phyloP scores from a whole-genome alignment of 768 basidiomycete genomes.

The Omphalotus guepiniiformis region DNA sequence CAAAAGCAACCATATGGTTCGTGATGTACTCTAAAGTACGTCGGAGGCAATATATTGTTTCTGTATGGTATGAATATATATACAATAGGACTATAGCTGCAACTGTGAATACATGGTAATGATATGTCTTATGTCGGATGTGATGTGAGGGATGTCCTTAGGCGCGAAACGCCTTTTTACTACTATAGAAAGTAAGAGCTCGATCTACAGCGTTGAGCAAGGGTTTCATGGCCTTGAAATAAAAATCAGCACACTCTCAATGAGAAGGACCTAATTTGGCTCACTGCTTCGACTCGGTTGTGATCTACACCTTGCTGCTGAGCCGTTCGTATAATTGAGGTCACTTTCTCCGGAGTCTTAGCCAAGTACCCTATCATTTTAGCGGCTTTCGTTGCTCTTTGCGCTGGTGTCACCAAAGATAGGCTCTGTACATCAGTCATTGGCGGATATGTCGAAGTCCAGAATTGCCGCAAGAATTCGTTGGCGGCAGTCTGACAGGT shows the following conservation, averaged over 20 bases:
- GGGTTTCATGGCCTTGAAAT: constrained; percentile 68
- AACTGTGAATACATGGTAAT: constrained; percentile 9
- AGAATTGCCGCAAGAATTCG: constrained; percentile 95
- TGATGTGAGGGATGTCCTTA: constrained; percentile 14
- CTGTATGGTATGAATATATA: no score
- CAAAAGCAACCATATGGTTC: constrained; percentile 48
- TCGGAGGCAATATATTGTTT: no score
- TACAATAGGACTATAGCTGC: constrained; percentile 4
- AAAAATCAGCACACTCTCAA: neutral
- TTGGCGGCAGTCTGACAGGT: constrained; percentile 91
- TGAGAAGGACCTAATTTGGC: constrained; percentile 19
- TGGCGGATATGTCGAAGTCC: constrained; percentile 83
- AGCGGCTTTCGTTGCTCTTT: constrained; percentile 71
- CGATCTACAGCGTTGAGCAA: constrained; percentile 68
- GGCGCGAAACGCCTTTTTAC: constrained; percentile 29
- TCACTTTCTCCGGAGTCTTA: constrained; percentile 79
- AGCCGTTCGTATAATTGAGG: constrained; percentile 65
- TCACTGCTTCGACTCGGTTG: constrained; percentile 57
- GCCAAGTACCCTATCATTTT: constrained; percentile 86
- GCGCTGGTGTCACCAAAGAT: constrained; percentile 51
- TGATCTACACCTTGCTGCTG: constrained; percentile 60
- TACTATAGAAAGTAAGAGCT: constrained; percentile 59
- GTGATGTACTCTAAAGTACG: no score
- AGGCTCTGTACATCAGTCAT: constrained; percentile 50
- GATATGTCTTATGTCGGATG: constrained; percentile 10